phyloP scores from a whole-genome alignment of 2,329 filamentous ascomycete species.

The Aspergillus ruber region DNA sequence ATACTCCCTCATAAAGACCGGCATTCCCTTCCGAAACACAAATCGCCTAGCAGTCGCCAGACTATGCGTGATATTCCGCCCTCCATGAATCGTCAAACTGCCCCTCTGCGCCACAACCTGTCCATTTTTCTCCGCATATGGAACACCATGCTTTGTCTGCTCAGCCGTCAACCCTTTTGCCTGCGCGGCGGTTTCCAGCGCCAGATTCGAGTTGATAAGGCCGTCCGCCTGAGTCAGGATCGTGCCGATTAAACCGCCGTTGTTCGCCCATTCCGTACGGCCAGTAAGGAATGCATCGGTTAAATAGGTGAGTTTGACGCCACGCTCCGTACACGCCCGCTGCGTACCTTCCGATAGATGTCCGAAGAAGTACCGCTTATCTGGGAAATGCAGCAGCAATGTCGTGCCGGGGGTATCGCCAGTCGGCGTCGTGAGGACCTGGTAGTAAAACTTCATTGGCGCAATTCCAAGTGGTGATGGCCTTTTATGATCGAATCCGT shows the following conservation, averaged over 20 bases:
- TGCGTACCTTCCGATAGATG: conserved; percentile 79
- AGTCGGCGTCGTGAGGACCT: conserved; percentile 75
- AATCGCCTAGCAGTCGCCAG: conserved; percentile 79
- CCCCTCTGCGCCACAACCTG: conserved; percentile 18
- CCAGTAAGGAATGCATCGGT: conserved; percentile 80
- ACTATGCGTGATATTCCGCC: conserved; percentile 70
- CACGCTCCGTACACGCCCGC: conserved; percentile 64
- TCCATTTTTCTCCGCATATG: conserved; percentile 24
- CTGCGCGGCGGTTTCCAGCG: conserved; percentile 36
- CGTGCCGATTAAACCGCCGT: conserved; percentile 77
- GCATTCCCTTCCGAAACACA: conserved; percentile 77
- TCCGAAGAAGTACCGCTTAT: conserved; percentile 78
- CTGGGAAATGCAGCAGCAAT: conserved; percentile 71
- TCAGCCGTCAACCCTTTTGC: conserved; percentile 32
- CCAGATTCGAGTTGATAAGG: conserved; percentile 42
- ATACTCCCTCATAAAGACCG: conserved; percentile 65
- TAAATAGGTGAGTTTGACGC: conserved; percentile 57
- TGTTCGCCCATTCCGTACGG: conserved; percentile 64
- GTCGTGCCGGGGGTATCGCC: conserved; percentile 79
- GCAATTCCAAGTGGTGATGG: conserved; percentile 2
- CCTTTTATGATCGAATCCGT: conserved; percentile 8
- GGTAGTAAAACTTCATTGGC: conserved; percentile 66
- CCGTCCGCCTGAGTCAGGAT: conserved; percentile 76
- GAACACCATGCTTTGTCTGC: conserved; percentile 15
- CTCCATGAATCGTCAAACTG: conserved; percentile 65